Evolutionary conservation across 2,329 filamentous ascomycete species (phyloP).

Genomic region (Penicillium sp.): DNA sequence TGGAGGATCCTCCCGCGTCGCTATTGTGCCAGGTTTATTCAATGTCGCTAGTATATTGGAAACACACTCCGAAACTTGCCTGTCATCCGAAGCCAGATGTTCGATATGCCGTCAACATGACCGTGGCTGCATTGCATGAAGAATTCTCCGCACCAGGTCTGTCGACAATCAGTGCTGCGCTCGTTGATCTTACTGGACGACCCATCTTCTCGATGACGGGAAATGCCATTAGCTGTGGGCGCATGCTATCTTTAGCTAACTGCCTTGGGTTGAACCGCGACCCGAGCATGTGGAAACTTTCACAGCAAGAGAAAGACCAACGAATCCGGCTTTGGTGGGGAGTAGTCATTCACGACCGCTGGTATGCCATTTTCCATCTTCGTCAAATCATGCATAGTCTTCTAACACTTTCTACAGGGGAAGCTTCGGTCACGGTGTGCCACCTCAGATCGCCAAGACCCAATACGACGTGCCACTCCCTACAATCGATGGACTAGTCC

Average conservation of each 20-base stretch:
- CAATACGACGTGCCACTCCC: slow-evolving; percentile 55
- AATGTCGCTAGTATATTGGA: slow-evolving; percentile 56
- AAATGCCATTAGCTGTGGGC: slow-evolving; percentile 52
- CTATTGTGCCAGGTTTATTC: slow-evolving; percentile 56
- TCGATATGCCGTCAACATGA: slow-evolving; percentile 59
- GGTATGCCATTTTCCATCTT: slow-evolving; percentile 28
- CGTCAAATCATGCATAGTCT: neutral
- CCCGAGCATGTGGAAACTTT: slow-evolving; percentile 50
- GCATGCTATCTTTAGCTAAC: slow-evolving; percentile 51
- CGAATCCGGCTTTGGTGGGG: slow-evolving; percentile 55
- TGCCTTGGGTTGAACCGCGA: slow-evolving; percentile 54
- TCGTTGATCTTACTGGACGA: slow-evolving; percentile 57
- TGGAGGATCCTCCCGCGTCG: slow-evolving; percentile 51
- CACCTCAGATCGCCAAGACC: slow-evolving; percentile 49
- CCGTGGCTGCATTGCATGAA: slow-evolving; percentile 56
- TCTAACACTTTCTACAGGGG: slow-evolving; percentile 37
- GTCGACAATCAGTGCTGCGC: slow-evolving; percentile 53
- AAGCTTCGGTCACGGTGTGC: slow-evolving; percentile 53
- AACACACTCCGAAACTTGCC: slow-evolving; percentile 43
- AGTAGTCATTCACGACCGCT: slow-evolving; percentile 53
- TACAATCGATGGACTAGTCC: slow-evolving; percentile 40
- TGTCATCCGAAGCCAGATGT: slow-evolving; percentile 52
- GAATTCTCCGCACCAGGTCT: slow-evolving; percentile 55
- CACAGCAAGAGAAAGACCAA: slow-evolving; percentile 47
- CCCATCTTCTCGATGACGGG: slow-evolving; percentile 58